These are phyloP conservation scores for sorghum (Sorghum bicolor) DNA, from an alignment of 176 grass and related monocot species.

Conservation along the genomic window DNA sequence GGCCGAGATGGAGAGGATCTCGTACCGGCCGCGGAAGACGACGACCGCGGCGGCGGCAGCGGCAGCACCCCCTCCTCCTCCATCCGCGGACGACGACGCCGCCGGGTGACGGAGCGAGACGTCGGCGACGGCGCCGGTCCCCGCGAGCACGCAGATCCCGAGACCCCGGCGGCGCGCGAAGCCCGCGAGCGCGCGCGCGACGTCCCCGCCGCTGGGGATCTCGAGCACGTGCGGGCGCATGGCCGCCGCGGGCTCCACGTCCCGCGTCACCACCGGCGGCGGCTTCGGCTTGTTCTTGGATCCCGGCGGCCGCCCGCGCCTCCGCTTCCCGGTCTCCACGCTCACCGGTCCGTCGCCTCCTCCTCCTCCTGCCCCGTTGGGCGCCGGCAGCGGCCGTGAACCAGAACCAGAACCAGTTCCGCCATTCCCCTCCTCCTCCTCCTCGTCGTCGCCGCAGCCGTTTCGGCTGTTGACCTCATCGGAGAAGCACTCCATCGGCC, in stretches of 20 bases:
- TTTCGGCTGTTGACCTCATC: constrained; percentile 51
- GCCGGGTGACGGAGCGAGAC: constrained; percentile 47
- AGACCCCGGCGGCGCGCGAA: constrained; percentile 54
- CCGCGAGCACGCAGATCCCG: constrained; percentile 63
- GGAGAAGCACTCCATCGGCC: constrained; percentile 47
- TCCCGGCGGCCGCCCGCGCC: constrained; percentile 65
- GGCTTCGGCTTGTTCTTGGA: constrained; percentile 92
- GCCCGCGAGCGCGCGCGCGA: constrained; percentile 41
- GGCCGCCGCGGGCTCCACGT: constrained; percentile 46
- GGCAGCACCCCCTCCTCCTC: background rate
- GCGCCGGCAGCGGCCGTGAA: background rate
- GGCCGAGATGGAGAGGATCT: constrained; percentile 81
- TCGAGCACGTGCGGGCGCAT: constrained; percentile 79
- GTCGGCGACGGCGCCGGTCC: constrained; percentile 56
- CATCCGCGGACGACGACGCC: background rate
- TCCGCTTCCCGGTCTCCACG: constrained; percentile 44
- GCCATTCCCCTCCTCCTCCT: constrained; percentile 11
- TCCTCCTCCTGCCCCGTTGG: background rate
- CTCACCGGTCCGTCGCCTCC: constrained; percentile 6
- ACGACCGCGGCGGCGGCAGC: background rate
- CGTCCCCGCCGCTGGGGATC: constrained; percentile 62
- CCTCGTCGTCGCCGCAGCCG: constrained; percentile 24
- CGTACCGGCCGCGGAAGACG: constrained; percentile 64
- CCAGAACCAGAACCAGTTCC: background rate
- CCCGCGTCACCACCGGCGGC: constrained; percentile 41